Evolutionary conservation across 768 basidiomycete genomes (phyloP), one percentile per base, ranked within the genome.

Genomic region (Collybia sp.): DNA sequence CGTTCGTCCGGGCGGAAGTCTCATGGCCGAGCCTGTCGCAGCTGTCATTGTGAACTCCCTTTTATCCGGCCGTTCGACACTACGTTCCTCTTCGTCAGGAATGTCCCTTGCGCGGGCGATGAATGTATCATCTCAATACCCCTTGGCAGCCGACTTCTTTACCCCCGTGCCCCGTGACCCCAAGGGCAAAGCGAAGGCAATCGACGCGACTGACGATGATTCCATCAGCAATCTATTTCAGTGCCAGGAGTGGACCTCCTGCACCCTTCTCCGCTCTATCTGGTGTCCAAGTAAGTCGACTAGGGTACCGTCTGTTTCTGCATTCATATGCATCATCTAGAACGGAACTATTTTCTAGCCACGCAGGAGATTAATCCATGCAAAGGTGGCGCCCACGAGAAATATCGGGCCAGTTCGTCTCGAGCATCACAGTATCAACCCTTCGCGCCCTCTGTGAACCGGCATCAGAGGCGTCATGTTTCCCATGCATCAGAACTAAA

Each of bases 11-110:
- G 55, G 49, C 57, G 55, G 56, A 51, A 51, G 43, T 59, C 51
- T 64, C 69, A 84, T 83, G 82, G 71, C 83, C 56, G 80, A 85
- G 70, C 78, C 80, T 57, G 65, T 84, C 53, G 73, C 76, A 47
- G 70, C 75, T 37, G 72, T 73, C 62, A 65, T 82, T 53, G 61
- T 76, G 63, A 72, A 70, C 62, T 66, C 74, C 42, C 54, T 80
- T 51, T 66, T 74, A 45, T 66, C 67, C 25, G 60, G 62, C 42
- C 65, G 63, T 54, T 59, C 63, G 39, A 52, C 58, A 55, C 44
- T 55, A 47, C 44, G 52, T 58, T 49, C 40, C 61, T 43, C 56
- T 62, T 34, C 46, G 16, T 55, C 51, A 31, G 12, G 57, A n/a
- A 43, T 42, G 15, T 53, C 56, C 1, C 44, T 57, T 30, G 46